phyloP scores from a whole-genome alignment of 345 rosid genomes.

The Salix brachista region DNA sequence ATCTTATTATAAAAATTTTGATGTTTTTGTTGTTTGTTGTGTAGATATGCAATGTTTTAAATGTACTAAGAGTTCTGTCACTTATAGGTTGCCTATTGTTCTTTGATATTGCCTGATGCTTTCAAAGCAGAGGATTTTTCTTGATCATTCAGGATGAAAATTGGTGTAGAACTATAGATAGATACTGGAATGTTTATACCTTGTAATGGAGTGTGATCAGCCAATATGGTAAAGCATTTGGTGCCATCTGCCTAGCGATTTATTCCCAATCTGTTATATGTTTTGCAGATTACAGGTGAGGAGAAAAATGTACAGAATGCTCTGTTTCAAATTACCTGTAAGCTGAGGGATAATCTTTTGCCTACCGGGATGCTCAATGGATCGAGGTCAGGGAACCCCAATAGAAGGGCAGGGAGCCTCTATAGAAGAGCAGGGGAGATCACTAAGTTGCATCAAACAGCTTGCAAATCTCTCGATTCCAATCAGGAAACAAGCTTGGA shows the following conservation, averaged over 20 bases:
- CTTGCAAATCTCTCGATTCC: constrained; percentile 13
- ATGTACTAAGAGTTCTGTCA: too few relatives aligned
- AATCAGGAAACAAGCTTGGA: constrained; percentile 20
- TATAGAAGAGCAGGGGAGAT: constrained; percentile 24
- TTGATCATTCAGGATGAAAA: too few relatives aligned
- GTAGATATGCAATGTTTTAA: too few relatives aligned
- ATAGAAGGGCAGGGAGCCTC: constrained; percentile 21
- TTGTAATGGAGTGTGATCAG: background rate
- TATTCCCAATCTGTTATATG: background rate
- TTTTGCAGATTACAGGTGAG: constrained; percentile 43
- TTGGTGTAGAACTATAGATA: too few relatives aligned
- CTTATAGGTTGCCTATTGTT: too few relatives aligned
- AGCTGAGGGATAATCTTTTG: constrained; percentile 36
- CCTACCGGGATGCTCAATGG: constrained; percentile 33
- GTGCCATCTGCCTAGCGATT: background rate
- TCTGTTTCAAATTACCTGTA: constrained; percentile 33
- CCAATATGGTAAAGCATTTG: background rate
- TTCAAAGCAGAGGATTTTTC: too few relatives aligned
- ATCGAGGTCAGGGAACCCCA: constrained; percentile 12
- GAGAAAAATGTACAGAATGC: constrained; percentile 42
- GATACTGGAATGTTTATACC: too few relatives aligned
- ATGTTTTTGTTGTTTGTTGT: too few relatives aligned
- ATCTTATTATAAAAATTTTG: too few relatives aligned
- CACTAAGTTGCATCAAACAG: constrained; percentile 8
- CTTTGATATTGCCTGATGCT: too few relatives aligned